Base-by-base conservation (phyloP, 2,329 filamentous ascomycete species). In the Aurifilum marmelostoma region DNA sequence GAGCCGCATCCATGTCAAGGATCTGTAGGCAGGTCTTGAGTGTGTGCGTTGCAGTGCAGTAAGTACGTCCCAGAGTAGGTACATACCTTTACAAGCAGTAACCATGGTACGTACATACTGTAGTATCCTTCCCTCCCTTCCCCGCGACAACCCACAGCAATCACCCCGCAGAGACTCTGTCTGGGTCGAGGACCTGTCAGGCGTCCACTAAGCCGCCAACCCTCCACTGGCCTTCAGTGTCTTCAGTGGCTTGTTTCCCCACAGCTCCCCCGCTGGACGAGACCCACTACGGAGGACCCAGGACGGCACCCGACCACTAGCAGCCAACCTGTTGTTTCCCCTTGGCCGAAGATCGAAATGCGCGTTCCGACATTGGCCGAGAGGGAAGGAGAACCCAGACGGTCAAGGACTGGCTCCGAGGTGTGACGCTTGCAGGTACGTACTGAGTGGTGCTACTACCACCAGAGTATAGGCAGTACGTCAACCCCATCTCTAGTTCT, bases 301-400 rank as follows among this genome's bases (percentile, higher is more conserved):
- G 24, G 52, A 27, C 2, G 14, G 12, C 18, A 18, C 12, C 52
- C 52, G 29, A 27, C 67, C 67, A 68, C 64, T 62, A 29, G 54
- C 65, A 61, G 54, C 24, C 54, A 43, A 39, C 54, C 39, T 24
- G 39, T 66, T 66, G 27, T 29, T 52, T 64, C 62, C 59, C 63
- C 39, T 27, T n/a, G 27, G 47, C 65, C 63, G 61, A 59, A 41
- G 62, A 47, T 62, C 67, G 62, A 68, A 60, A 61, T 65, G 14
- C 27, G 24, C 21, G 12, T 68, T 68, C 62, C 67, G 67, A 60
- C 61, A 68, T 68, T 68, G 67, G 67, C 67, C 67, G 67, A 67
- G 58, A 58, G n/a, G n/a, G 59, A 43, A 27, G 37, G 24, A 39
- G 24, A 41, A 62, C 24, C 60, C 18, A 61, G 32, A n/a, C 43